A percentile compares a stretch with the other conserved stretches of the same genome.
Evolutionary conservation across 2,329 filamentous ascomycete genomes (phyloP).

Genomic region (Exophiala xenobiotica): DNA sequence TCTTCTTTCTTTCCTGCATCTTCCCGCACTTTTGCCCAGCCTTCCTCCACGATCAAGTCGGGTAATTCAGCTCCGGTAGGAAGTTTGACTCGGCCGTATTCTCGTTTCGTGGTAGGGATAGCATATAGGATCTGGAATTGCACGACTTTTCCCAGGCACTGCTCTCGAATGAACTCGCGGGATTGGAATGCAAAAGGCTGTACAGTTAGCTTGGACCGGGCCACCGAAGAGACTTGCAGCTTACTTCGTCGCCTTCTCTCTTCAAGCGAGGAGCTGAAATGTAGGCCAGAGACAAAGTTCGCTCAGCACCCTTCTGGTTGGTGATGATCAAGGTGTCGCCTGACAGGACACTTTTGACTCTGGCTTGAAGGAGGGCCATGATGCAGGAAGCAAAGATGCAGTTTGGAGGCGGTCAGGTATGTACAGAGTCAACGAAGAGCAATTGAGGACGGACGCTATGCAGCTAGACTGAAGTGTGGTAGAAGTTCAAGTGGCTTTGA

Average conservation of each 20-base stretch:
- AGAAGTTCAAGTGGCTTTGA: no score
- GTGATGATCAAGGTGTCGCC: slow-evolving; percentile 87
- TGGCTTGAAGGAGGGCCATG: slow-evolving; percentile 53
- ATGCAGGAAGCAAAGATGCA: no score
- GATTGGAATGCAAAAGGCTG: slow-evolving; percentile 87
- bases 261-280: slow-evolving; percentile 83
- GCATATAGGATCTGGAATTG: slow-evolving; percentile 85
- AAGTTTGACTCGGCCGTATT: slow-evolving; percentile 80
- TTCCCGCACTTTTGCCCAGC: slow-evolving; percentile 90
- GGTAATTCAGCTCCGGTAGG: slow-evolving; percentile 75
- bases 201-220: slow-evolving; percentile 13
- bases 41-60: slow-evolving; percentile 79
- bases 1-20: slow-evolving; percentile 92
- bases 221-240: slow-evolving; percentile 22
- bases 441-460: no score
- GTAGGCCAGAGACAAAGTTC: slow-evolving; percentile 85
- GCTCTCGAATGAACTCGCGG: slow-evolving; percentile 82
- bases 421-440: no score
- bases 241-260: slow-evolving; percentile 82
- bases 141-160: slow-evolving; percentile 81
- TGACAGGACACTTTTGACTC: slow-evolving; percentile 90
- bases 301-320: slow-evolving; percentile 78
- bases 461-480: no score
- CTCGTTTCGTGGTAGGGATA: slow-evolving; percentile 68
- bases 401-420: no score